Evolutionary conservation across 306 rosid genomes (phyloP).

Genomic region (Medicago ruthenica): DNA sequence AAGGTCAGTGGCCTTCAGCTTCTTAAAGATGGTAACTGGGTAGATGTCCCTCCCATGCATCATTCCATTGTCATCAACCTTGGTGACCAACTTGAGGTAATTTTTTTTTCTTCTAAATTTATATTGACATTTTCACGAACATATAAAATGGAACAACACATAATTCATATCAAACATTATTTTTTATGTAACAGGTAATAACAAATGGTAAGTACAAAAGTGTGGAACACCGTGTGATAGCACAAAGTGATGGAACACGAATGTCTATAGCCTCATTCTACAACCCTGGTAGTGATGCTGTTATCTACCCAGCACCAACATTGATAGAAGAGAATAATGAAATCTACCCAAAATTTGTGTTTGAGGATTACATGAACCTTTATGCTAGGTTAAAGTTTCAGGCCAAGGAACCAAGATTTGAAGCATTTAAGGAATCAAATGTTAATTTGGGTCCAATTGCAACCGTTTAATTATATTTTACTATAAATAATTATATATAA

Average conservation of each 20-base stretch:
- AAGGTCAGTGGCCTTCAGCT: conserved; percentile 37
- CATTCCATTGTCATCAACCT: conserved; percentile 39
- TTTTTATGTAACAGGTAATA: conserved; percentile 15
- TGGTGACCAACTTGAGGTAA: conserved; percentile 41
- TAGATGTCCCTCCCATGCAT: conserved; percentile 38
- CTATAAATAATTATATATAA: not conserved
- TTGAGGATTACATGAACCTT: conserved; percentile 38
- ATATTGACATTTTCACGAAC: conserved; percentile 5
- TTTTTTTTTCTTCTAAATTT: not conserved
- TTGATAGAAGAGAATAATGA: conserved; percentile 19
- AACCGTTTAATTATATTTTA: conserved; percentile 4
- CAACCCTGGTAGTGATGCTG: conserved; percentile 40
- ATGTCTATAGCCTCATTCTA: conserved; percentile 40
- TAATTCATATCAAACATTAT: not conserved
- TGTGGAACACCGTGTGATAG: conserved; percentile 37
- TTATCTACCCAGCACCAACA: conserved; percentile 38
- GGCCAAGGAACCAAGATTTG: conserved; percentile 40
- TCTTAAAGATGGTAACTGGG: conserved; percentile 36
- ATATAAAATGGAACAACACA: conserved; percentile 17
- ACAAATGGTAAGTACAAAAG: conserved; percentile 38
- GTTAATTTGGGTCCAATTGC: conserved; percentile 25
- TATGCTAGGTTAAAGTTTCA: conserved; percentile 27
- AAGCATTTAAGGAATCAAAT: conserved; percentile 32
- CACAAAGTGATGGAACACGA: conserved; percentile 37
- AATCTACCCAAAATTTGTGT: conserved; percentile 39